Base-by-base conservation (phyloP, 2,329 filamentous ascomycete genomes). In the Neurospora crassa region DNA sequence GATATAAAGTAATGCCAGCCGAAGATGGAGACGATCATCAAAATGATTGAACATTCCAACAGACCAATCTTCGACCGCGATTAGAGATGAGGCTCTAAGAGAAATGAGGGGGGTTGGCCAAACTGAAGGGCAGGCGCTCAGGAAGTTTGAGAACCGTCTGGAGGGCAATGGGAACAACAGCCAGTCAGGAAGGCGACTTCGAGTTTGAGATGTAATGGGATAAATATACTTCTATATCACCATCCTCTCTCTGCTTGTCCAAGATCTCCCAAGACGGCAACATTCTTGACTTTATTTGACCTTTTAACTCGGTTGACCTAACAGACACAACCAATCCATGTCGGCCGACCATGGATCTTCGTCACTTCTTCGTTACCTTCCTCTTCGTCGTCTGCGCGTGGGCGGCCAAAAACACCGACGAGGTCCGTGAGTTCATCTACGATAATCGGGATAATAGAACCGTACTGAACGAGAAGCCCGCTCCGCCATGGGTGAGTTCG, bases 261-360 rank as follows among this genome's bases (percentile, higher is more conserved):
- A 37, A 8, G 34, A 37, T 37, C 6, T 37, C 34, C 34, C 34
- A 10, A 16, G 24, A 29, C 8, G 7, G 1, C 47, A 59, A 0
- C 47, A 34, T 63, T 34, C 53, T 10, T 0, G 5, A 34, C 53
- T 8, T 1, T 1, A 7, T 10, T 16, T 18, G 24, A 3, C 24
- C 18, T 18, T 63, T 34, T 1, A 6, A 29, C 5, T 63, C 1
- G 0, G 1, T 1, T 34, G 1, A 34, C 37, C 29, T 0, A 8
- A 6, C 1, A 34, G 8, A 34, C 53, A 37, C 7, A 18, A 53
- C 0, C 7, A 18, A 53, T 0, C 53, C 53, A 63, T 63, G 16
- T 29, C 53, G 1, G 0, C 16, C 53, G 1, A 0, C 29, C 1
- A 5, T 37, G 29, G 2, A 34, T 34, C 16, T 63, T 37, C 53